These are phyloP conservation scores for Coemansia sp. DNA, from an alignment of 192 early-diverging fungal genomes.

Conservation along the genomic window DNA sequence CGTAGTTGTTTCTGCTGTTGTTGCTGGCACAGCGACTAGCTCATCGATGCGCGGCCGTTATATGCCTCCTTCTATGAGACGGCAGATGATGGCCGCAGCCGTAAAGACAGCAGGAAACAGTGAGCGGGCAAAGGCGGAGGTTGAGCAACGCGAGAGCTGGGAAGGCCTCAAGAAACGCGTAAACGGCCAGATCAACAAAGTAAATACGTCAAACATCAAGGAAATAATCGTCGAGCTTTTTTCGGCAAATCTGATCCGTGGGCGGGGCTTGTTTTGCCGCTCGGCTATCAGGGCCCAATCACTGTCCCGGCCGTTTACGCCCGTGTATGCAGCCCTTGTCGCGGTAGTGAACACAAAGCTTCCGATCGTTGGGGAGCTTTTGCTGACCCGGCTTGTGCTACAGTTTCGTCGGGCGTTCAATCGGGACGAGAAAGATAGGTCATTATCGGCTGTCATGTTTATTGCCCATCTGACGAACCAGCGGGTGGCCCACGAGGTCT, in stretches of 20 bases:
- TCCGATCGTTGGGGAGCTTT: slow-evolving; percentile 84
- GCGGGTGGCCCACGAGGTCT: slow-evolving; percentile 80
- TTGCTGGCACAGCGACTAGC: neutral
- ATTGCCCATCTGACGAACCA: slow-evolving; percentile 94
- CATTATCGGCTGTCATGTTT: slow-evolving; percentile 82
- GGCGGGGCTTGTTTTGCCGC: slow-evolving; percentile 83
- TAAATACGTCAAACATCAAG: slow-evolving; percentile 89
- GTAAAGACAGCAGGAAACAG: slow-evolving; percentile 19
- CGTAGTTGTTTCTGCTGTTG: neutral
- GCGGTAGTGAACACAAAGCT: slow-evolving; percentile 94
- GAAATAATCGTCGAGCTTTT: slow-evolving; percentile 87
- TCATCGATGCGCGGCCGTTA: slow-evolving; percentile 52
- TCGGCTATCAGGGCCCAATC: slow-evolving; percentile 89
- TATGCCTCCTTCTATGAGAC: slow-evolving; percentile 79
- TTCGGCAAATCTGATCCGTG: slow-evolving; percentile 87
- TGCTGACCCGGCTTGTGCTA: slow-evolving; percentile 77
- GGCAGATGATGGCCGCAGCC: slow-evolving; percentile 61
- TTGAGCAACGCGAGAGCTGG: slow-evolving; percentile 84
- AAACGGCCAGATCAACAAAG: slow-evolving; percentile 95
- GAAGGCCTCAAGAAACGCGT: slow-evolving; percentile 92
- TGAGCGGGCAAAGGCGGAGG: slow-evolving; percentile 11
- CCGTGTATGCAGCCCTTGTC: slow-evolving; percentile 85
- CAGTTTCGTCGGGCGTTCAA: slow-evolving; percentile 91
- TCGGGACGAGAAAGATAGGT: slow-evolving; percentile 84
- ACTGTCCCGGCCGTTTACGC: slow-evolving; percentile 83